These are phyloP conservation scores for Pichia exigua DNA, from an alignment of 805 yeast genomes.

Conservation along the genomic window DNA sequence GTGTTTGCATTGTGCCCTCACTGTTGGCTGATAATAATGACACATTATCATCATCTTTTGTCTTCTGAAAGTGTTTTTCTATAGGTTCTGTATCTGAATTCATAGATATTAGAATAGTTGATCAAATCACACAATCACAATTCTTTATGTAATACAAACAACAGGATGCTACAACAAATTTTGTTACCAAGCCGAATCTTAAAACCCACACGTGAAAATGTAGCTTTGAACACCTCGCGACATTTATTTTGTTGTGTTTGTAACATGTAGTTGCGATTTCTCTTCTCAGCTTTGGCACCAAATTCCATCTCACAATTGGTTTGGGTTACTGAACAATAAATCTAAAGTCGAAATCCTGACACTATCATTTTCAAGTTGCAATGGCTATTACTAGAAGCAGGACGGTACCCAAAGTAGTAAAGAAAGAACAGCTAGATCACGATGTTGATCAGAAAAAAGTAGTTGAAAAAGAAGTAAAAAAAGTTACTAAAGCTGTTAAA, in stretches of 20 bases:
- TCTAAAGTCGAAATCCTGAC: neutral
- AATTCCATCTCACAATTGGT: too few species aligned
- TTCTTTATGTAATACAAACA: neutral
- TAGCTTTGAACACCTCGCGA: neutral
- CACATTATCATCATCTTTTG: neutral
- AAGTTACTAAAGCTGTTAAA: neutral
- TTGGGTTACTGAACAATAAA: neutral
- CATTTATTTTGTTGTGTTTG: neutral
- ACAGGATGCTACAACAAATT: neutral
- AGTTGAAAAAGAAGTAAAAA: neutral
- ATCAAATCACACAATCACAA: neutral
- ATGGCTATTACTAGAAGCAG: slow-evolving; percentile 5
- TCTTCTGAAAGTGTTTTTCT: neutral
- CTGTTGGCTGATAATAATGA: neutral
- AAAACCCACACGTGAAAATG: neutral
- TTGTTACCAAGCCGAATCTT: neutral
- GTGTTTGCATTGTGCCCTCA: slow-evolving; percentile 1
- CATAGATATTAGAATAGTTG: neutral
- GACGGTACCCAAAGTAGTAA: neutral
- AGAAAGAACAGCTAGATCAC: neutral
- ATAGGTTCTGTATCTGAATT: neutral
- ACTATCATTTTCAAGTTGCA: neutral
- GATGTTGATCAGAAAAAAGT: neutral
- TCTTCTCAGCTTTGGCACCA: too few species aligned
- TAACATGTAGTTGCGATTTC: neutral